These are phyloP conservation scores for Echinosophora koreensis DNA, from an alignment of 306 rosid species.

Conservation along the genomic window DNA sequence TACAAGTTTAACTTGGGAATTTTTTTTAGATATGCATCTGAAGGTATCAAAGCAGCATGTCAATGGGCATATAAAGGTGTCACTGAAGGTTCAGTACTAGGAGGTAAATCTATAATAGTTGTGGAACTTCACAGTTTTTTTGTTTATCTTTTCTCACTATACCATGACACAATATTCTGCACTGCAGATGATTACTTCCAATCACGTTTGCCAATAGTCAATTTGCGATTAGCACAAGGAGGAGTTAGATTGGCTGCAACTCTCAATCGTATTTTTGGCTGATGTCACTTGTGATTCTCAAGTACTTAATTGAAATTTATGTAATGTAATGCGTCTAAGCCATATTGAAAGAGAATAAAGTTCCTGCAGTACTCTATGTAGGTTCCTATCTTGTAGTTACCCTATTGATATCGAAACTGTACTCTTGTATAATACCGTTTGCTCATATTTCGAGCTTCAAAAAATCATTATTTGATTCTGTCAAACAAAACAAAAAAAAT, in stretches of 20 bases:
- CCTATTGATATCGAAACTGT: not conserved
- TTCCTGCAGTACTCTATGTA: not conserved
- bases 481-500: no score
- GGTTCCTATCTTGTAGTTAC: not conserved
- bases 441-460: not conserved
- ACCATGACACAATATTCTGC: not conserved
- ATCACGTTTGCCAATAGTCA: constrained; percentile 71
- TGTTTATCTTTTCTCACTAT: not conserved
- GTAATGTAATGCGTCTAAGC: not conserved
- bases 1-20: not conserved
- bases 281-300: constrained; percentile 26
- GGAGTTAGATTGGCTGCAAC: constrained; percentile 89
- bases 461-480: not conserved
- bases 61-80: constrained; percentile 79
- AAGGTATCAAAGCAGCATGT: constrained; percentile 78
- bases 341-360: not conserved
- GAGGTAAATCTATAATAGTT: constrained; percentile 52
- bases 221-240: constrained; percentile 78
- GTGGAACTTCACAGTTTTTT: not conserved
- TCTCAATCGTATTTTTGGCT: constrained; percentile 73
- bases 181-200: constrained; percentile 78
- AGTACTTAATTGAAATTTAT: constrained; percentile 5
- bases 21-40: constrained; percentile 75
- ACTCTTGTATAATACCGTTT: not conserved
- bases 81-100: constrained; percentile 62